Evolutionary conservation across 768 basidiomycete species (phyloP).

Genomic region (Postia placenta): DNA sequence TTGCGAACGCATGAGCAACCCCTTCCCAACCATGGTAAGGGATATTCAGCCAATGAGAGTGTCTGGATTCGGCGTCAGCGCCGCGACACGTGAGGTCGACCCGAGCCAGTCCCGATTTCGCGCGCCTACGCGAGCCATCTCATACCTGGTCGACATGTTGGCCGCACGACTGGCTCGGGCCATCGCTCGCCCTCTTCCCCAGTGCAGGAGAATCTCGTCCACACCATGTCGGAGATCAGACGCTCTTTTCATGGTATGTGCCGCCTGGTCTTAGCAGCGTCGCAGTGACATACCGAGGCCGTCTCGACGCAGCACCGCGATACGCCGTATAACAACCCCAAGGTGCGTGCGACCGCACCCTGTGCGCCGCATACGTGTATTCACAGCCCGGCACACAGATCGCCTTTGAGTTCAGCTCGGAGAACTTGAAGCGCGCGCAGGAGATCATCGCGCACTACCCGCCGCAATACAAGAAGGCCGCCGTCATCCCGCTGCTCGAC

Average conservation of each 20-base stretch:
- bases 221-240: conserved; percentile 57
- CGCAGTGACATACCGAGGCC: neutral
- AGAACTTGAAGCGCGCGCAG: conserved; percentile 79
- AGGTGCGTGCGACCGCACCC: conserved; percentile 39
- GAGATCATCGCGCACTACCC: conserved; percentile 94
- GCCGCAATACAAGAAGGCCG: conserved; percentile 97
- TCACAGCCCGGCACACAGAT: conserved; percentile 45
- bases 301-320: conserved; percentile 73
- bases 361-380: neutral
- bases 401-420: conserved; percentile 77
- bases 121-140: too few species aligned
- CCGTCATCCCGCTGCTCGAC: conserved; percentile 94
- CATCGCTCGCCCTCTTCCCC: conserved; percentile 8
- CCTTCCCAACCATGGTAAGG: too few species aligned
- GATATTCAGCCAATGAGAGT: too few species aligned
- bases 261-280: conserved; percentile 52
- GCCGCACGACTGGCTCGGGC: conserved; percentile 18
- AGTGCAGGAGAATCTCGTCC: conserved; percentile 27
- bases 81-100: too few species aligned
- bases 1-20: too few species aligned
- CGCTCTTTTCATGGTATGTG: conserved; percentile 77
- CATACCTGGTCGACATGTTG: conserved; percentile 15
- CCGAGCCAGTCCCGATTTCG: too few species aligned
- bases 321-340: conserved; percentile 90
- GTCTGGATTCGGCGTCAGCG: too few species aligned